Percentiles rank a stretch among this genome's conserved stretches.
phyloP scores from a whole-genome alignment of 2,329 filamentous ascomycete species.

The Aspergillus bombycis region DNA sequence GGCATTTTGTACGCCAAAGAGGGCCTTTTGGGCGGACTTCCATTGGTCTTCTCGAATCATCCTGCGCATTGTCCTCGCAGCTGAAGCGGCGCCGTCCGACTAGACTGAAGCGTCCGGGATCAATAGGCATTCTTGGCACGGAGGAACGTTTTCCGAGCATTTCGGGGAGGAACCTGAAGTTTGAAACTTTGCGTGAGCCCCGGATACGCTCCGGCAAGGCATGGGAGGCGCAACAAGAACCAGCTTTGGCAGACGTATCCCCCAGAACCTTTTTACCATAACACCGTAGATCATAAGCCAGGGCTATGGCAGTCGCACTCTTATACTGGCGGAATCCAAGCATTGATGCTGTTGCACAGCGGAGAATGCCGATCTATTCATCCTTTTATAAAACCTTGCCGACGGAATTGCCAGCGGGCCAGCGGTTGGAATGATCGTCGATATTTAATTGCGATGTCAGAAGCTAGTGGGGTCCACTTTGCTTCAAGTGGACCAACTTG shows the following conservation, averaged over 20 bases:
- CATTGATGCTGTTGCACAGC: background rate
- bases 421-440: background rate
- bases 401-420: background rate
- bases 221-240: background rate
- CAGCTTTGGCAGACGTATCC: too few relatives aligned
- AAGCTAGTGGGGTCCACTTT: background rate
- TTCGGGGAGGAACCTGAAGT: background rate
- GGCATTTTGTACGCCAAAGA: background rate
- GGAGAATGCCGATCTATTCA: background rate
- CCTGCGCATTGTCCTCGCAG: background rate
- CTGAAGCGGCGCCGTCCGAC: background rate
- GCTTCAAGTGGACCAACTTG: background rate
- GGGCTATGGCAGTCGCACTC: background rate
- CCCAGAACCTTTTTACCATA: background rate
- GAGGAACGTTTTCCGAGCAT: background rate
- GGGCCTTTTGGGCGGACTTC: background rate
- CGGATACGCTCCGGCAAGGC: background rate
- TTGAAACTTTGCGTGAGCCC: background rate
- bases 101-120: background rate
- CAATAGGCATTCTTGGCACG: background rate
- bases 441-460: background rate
- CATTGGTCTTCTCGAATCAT: background rate
- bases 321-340: too few relatives aligned
- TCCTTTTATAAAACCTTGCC: background rate
- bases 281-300: background rate